Conservation (phyloP, 768 basidiomycete species). For the Tylopilus felleus region DNA sequence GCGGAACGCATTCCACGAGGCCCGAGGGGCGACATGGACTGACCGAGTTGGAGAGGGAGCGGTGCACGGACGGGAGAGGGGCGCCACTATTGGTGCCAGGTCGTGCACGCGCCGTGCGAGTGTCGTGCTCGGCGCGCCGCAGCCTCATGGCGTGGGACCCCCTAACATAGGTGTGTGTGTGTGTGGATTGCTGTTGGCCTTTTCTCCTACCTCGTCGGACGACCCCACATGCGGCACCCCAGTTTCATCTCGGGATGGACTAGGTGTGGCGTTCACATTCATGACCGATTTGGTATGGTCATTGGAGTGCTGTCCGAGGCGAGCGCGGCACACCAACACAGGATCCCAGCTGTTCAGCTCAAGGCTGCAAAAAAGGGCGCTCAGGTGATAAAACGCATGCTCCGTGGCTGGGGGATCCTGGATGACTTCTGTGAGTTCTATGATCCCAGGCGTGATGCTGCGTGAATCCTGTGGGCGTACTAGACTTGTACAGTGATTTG, state of each 20-base stretch:
- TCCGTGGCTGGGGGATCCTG: neutral
- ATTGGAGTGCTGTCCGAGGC: slow-evolving; percentile 15
- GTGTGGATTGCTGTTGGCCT: neutral
- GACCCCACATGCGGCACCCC: slow-evolving; percentile 6
- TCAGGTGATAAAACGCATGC: neutral
- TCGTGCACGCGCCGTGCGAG: neutral
- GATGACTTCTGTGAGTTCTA: slow-evolving; percentile 1
- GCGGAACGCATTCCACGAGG: slow-evolving; percentile 1
- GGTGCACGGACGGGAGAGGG: neutral
- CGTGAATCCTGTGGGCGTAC: slow-evolving; percentile 8
- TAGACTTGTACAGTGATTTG: neutral
- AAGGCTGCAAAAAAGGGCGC: neutral
- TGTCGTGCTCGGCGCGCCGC: slow-evolving; percentile 10
- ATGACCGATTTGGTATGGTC: slow-evolving; percentile 3
- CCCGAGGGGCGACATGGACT: neutral
- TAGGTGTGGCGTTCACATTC: slow-evolving; percentile 9
- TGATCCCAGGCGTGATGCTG: neutral
- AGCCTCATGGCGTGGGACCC: slow-evolving; percentile 17
- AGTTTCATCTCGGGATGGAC: neutral
- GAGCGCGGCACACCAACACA: slow-evolving; percentile 9
- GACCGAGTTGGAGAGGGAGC: neutral
- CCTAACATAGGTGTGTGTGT: slow-evolving; percentile 3
- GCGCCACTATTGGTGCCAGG: neutral
- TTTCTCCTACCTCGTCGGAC: neutral
- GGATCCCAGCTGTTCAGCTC: slow-evolving; percentile 3